Percentiles rank a stretch among this genome's conserved stretches.
phyloP scores from a whole-genome alignment of 1,284 basidiomycete species.

The Kwoniella shivajii region DNA sequence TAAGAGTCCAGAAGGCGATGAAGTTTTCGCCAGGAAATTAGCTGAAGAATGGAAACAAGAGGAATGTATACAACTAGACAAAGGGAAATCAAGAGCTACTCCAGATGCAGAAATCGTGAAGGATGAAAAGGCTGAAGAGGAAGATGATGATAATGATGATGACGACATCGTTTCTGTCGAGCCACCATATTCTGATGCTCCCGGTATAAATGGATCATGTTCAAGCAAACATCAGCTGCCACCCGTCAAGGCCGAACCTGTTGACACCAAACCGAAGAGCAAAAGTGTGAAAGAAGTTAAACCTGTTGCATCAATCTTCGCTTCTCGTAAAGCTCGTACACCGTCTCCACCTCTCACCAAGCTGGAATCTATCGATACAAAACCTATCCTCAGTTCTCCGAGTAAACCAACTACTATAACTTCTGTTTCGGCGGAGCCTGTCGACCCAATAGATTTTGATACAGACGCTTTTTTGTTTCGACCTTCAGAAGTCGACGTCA shows the following conservation, averaged over 20 bases:
- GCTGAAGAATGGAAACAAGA: constrained; percentile 29
- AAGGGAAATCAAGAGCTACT: constrained; percentile 15
- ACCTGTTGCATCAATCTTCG: constrained; percentile 13
- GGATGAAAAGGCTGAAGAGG: constrained; percentile 19
- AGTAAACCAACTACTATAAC: constrained; percentile 22
- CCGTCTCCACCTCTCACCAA: constrained; percentile 18
- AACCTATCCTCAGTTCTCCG: constrained; percentile 10
- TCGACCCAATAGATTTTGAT: constrained; percentile 52
- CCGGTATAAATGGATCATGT: constrained; percentile 33
- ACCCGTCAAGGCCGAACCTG: constrained; percentile 11
- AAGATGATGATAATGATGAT: constrained; percentile 11
- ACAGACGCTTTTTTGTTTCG: constrained; percentile 53
- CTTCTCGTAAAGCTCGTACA: constrained; percentile 3
- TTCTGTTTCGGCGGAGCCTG: constrained; percentile 28
- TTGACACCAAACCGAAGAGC: not conserved
- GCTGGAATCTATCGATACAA: constrained; percentile 17
- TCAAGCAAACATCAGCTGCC: constrained; percentile 23
- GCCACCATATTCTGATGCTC: constrained; percentile 12
- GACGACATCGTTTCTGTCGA: constrained; percentile 19
- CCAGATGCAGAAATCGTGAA: not conserved
- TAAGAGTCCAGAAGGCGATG: not conserved
- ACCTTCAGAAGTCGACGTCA: constrained; percentile 53
- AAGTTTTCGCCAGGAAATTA: constrained; percentile 30
- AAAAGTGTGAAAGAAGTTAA: not conserved
- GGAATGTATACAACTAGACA: constrained; percentile 17